Evolutionary conservation across 73 alveolate species (phyloP).

Genomic region (Paraurostyla sp.): DNA sequence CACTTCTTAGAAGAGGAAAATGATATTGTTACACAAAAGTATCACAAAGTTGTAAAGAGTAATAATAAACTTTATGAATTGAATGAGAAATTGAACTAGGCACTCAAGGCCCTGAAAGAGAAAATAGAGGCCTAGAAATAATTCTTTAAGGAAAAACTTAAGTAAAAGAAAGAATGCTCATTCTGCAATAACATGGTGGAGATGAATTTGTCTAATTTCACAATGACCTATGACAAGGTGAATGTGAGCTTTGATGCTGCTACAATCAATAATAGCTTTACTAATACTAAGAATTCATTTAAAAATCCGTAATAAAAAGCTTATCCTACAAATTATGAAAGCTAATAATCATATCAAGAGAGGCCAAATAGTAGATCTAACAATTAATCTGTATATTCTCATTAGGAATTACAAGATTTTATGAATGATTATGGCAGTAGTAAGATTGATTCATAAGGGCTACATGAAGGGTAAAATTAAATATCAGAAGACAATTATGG

Average conservation of each 20-base stretch:
- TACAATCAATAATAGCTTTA: slow-evolving; percentile 3
- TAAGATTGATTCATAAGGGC: not conserved
- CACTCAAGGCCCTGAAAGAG: slow-evolving; percentile 13
- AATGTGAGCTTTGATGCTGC: slow-evolving; percentile 61
- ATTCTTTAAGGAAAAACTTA: not conserved
- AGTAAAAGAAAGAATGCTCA: slow-evolving; percentile 6
- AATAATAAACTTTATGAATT: slow-evolving; percentile 47
- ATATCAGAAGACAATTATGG: not conserved
- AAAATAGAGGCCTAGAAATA: not conserved
- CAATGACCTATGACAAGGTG: slow-evolving; percentile 59
- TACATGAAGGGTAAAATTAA: not conserved
- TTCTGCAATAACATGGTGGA: slow-evolving; percentile 51
- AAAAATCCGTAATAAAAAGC: not conserved
- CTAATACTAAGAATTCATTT: not conserved
- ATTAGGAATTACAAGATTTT: slow-evolving; percentile 15
- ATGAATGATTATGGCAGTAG: slow-evolving; percentile 44
- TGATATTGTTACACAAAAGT: slow-evolving; percentile 1
- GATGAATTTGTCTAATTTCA: slow-evolving; percentile 46
- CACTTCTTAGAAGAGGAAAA: slow-evolving; percentile 61
- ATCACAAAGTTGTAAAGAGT: slow-evolving; percentile 9
- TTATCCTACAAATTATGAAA: not conserved
- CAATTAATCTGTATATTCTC: not conserved
- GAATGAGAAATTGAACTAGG: slow-evolving; percentile 33
- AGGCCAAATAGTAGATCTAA: too few species aligned
- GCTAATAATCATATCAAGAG: too few species aligned